Conservation (phyloP, 768 basidiomycete species). For the Crassisporium funariophilum region DNA sequence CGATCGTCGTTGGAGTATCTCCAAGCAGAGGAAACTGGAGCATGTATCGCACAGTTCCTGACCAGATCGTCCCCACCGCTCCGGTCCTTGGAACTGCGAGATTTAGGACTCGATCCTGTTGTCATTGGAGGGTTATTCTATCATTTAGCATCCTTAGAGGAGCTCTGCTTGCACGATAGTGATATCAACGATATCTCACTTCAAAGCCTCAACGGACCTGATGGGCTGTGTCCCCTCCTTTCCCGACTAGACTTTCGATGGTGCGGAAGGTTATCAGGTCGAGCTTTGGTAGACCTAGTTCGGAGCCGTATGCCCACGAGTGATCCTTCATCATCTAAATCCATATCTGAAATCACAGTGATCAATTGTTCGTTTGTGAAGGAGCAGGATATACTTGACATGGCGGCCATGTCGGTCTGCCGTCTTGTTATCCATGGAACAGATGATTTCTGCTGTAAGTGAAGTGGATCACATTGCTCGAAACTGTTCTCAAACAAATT, state of each 20-base stretch:
- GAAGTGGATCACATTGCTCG: constrained; percentile 1
- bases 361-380: constrained; percentile 61
- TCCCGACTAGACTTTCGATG: constrained; percentile 55
- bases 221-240: constrained; percentile 49
- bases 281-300: constrained; percentile 52
- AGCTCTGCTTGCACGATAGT: constrained; percentile 58
- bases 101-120: constrained; percentile 44
- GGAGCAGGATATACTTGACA: constrained; percentile 52
- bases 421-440: constrained; percentile 41
- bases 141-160: constrained; percentile 41
- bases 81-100: constrained; percentile 48
- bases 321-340: constrained; percentile 15
- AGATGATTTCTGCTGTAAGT: constrained; percentile 60
- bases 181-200: constrained; percentile 54
- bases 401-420: constrained; percentile 50
- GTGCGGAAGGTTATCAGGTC: constrained; percentile 57
- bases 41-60: constrained; percentile 27
- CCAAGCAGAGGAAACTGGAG: constrained; percentile 14
- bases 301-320: constrained; percentile 31
- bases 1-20: constrained; percentile 21
- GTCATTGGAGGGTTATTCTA: constrained; percentile 34
- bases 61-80: constrained; percentile 32
- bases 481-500: constrained; percentile 3
- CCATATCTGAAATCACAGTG: constrained; percentile 48
- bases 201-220: constrained; percentile 36